These are phyloP conservation scores for Phytopythium boreale DNA, from an alignment of 352 stramenopile species.

Conservation along the genomic window DNA sequence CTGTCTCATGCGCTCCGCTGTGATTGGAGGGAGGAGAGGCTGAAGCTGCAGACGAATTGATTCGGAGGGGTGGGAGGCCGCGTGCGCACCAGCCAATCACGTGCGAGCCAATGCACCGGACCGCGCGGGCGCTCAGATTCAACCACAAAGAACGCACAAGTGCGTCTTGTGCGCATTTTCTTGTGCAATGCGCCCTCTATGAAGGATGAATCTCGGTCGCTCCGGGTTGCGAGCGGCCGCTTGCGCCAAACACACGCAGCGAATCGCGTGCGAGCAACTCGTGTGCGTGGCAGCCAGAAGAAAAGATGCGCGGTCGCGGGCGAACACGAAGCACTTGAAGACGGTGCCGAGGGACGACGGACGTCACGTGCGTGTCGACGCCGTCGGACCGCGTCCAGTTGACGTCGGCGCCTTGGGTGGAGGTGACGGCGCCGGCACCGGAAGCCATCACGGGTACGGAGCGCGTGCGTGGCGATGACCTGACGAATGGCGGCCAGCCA, in stretches of 20 bases:
- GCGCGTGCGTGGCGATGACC: neutral
- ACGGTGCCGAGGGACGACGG: neutral
- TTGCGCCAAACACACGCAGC: neutral
- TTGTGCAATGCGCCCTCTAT: neutral
- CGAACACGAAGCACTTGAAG: neutral
- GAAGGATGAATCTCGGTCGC: neutral
- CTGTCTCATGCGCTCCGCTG: neutral
- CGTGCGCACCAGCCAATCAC: neutral
- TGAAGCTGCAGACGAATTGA: slow-evolving; percentile 8
- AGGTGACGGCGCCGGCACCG: neutral
- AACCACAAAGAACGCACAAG: slow-evolving; percentile 1
- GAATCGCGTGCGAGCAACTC: neutral
- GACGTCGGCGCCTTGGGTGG: neutral
- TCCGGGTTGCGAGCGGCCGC: neutral
- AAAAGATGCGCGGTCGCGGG: neutral
- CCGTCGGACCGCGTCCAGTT: neutral
- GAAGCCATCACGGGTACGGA: neutral
- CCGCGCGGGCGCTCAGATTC: neutral
- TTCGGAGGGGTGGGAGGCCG: neutral
- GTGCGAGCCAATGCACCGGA: slow-evolving; percentile 1
- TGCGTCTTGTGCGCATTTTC: neutral
- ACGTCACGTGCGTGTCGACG: neutral
- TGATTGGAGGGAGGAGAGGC: neutral
- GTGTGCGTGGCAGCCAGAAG: neutral
- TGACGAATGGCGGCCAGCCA: neutral